Conservation (phyloP, 192 early-diverging fungal genomes). For the Coemansia sp. region DNA sequence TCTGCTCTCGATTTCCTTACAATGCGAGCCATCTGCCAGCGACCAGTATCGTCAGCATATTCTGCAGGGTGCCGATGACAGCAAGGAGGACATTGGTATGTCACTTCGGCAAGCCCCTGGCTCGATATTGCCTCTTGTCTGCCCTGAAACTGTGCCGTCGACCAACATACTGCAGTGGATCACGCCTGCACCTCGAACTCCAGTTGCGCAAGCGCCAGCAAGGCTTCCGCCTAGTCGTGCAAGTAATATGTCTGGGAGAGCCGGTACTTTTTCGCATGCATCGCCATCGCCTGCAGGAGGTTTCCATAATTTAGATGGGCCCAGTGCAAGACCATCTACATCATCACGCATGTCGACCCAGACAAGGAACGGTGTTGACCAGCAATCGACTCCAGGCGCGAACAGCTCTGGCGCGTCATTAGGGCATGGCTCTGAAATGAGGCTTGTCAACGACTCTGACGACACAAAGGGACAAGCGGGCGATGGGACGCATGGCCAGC, state of each 20-base stretch:
- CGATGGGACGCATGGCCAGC: neutral
- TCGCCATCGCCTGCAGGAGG: neutral
- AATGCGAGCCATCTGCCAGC: constrained; percentile 50
- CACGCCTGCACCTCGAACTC: constrained; percentile 39
- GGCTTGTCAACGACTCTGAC: constrained; percentile 5
- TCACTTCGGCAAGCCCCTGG: constrained; percentile 49
- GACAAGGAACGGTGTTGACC: neutral
- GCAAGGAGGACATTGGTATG: constrained; percentile 18
- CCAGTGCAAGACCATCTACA: neutral
- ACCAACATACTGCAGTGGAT: constrained; percentile 57
- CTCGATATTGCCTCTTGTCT: constrained; percentile 56
- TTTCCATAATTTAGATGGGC: neutral
- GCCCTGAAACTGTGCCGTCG: constrained; percentile 54
- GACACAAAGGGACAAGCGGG: neutral
- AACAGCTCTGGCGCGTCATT: neutral
- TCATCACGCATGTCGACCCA: constrained; percentile 16
- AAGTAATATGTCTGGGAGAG: constrained; percentile 24
- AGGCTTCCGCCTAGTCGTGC: constrained; percentile 18
- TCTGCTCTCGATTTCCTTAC: constrained; percentile 48
- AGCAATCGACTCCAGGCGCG: neutral
- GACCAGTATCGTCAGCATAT: constrained; percentile 53
- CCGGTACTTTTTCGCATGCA: constrained; percentile 46
- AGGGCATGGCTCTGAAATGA: neutral
- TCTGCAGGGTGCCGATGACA: constrained; percentile 3
- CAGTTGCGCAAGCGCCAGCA: constrained; percentile 15